phyloP scores from a whole-genome alignment of 129 eudicot genomes.

The Kitagawia praeruptora region DNA sequence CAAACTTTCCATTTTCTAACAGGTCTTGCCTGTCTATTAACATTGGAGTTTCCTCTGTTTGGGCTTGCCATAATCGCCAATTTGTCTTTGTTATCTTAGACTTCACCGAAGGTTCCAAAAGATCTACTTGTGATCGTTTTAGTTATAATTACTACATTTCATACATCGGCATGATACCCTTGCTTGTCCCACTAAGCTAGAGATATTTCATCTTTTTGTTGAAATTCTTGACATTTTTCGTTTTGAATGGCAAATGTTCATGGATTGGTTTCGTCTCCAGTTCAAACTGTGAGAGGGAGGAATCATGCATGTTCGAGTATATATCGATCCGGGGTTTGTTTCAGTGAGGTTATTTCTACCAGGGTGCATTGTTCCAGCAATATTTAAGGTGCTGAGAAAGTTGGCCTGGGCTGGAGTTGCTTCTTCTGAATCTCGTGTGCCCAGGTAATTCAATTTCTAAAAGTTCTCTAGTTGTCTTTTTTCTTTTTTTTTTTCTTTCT shows the following conservation, averaged over 20 bases:
- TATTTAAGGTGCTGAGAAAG: conserved; percentile 32
- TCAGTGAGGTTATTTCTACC: conserved; percentile 26
- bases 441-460: conserved; percentile 21
- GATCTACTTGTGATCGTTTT: neutral
- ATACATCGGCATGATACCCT: conserved; percentile 15
- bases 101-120: conserved; percentile 1
- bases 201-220: neutral
- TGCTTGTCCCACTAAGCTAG: conserved; percentile 7
- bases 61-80: conserved; percentile 18
- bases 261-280: conserved; percentile 35
- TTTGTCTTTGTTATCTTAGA: neutral
- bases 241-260: conserved; percentile 50
- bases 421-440: conserved; percentile 30
- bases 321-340: conserved; percentile 46
- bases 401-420: conserved; percentile 22
- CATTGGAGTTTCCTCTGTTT: conserved; percentile 16
- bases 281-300: conserved; percentile 27
- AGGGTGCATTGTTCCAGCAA: conserved; percentile 42
- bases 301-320: conserved; percentile 27
- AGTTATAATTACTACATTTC: neutral
- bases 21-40: neutral
- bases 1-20: too few species aligned
- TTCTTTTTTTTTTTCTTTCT: neutral
- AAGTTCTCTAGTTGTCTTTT: neutral
- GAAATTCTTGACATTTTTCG: neutral